Base-by-base conservation (phyloP, 163 green algal species). In the Chlamydomonas reinhardtii region DNA sequence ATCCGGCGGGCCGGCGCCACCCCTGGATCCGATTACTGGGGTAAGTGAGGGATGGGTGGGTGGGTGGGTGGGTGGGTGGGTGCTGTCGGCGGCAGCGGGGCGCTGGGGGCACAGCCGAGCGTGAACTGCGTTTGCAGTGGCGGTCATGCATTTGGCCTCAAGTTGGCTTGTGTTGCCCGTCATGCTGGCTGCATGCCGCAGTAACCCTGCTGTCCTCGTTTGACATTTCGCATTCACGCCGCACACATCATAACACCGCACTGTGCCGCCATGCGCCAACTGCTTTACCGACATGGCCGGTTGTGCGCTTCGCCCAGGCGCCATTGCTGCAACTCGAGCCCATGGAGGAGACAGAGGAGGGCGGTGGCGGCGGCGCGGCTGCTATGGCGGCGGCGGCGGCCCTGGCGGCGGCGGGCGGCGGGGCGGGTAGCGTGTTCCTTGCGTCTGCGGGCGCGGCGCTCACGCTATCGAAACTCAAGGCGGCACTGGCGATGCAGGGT, bases 401-500 rank as follows among this genome's bases (percentile, higher is more conserved):
- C 27, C 12, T 32, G 24, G n/a, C 62, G 34, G n/a, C 68, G 15
- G 54, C 34, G 8, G 80, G 80, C 48, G n/a, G n/a, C n/a, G n/a
- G n/a, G n/a, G 56, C 27, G 12, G 80, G 80, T 70, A 86, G 80
- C 19, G 80, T 86, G 34, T 39, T 86, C 25, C 80, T 86, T 3
- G 69, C 80, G 12, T 71, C 79, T 37, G 80, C 80, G 12, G 80
- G 80, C 15, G 54, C 70, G 25, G 80, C 73, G 16, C 56, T 86
- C 27, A 80, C 80, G 27, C 70, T 86, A 34, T 79, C 70, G 0
- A 32, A 37, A 9, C 80, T 86, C 54, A 79, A 79, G 35, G 70
- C 54, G 5, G 80, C 80, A 15, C 80, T 86, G 43, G 35, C 70
- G 25, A 71, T 71, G 15, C 70, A 71, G 56, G 80, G 80, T 86